Evolutionary conservation across 129 eudicot species (phyloP), one percentile per base, ranked within the genome.

Genomic region (Cynara cardunculus): DNA sequence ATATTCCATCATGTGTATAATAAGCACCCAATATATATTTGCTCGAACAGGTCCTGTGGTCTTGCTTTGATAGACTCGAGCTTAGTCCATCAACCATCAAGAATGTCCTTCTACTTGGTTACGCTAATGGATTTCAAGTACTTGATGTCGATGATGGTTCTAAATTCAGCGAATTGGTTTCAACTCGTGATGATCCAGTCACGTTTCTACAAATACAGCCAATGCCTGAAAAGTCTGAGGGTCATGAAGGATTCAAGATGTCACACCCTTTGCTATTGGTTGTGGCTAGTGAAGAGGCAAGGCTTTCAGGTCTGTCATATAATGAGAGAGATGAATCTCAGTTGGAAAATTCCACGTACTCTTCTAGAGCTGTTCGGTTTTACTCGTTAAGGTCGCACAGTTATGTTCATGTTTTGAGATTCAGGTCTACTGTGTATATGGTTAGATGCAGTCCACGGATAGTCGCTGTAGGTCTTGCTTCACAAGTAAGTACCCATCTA

Each of bases 91-190:
- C 92, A 83, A 30, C 76, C 25, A 69, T 83, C 74, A 92, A 88
- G 78, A 88, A 84, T 46, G 95, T 95, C 65, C 93, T 95, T 19
- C 85, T 95, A 66, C 97, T 95, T 79, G 99, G 99, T 68, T 95
- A 92, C 82, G 75, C 85, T 22, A 92, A 92, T 73, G 99, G 99
- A 16, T 95, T 95, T 86, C 99, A 92, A 87, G 97, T 95, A 37
- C 92, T 95, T 10, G 99, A 95, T 89, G 97, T 95, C 25, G 95
- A 91, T 70, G 95, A 92, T 87, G 96, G 97, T 73, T 89, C 97
- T 71, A 90, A 82, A 73, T 85, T 95, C 78, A 85, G 77, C 79
- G 97, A 95, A 84, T 46, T 92, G 59, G 99, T 95, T 68, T 95
- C 99, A 69, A 81, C 73, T 76, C 99, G 97, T 78, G 99, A 95